These are phyloP conservation scores for Cicer cuneatum DNA, from an alignment of 306 rosid species.

Conservation along the genomic window DNA sequence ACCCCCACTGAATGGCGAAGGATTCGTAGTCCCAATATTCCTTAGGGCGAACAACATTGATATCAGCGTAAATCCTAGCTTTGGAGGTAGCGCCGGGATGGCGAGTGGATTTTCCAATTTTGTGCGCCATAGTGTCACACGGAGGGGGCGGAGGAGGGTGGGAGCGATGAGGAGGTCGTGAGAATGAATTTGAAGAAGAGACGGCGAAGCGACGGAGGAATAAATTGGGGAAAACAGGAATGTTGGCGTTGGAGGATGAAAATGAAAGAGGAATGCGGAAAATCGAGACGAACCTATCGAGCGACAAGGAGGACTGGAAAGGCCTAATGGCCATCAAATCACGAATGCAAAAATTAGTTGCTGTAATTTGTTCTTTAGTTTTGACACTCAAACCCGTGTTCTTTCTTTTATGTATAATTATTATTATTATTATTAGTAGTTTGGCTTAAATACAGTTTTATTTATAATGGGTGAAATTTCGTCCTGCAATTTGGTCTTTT, in stretches of 20 bases:
- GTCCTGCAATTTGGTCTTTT: too few relatives aligned
- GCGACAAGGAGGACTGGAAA: conserved; percentile 48
- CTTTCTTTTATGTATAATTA: neutral
- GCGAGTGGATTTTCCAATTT: conserved; percentile 84
- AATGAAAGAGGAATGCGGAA: conserved; percentile 13
- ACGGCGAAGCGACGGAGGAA: conserved; percentile 54
- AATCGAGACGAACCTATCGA: conserved; percentile 36
- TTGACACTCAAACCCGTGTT: conserved; percentile 34
- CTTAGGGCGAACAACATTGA: conserved; percentile 81
- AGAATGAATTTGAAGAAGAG: conserved; percentile 50
- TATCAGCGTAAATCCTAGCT: conserved; percentile 74
- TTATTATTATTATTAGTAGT: too few relatives aligned
- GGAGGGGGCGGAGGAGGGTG: conserved; percentile 41
- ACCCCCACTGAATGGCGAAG: conserved; percentile 90
- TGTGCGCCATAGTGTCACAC: conserved; percentile 81
- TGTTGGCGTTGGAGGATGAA: neutral
- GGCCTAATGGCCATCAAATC: conserved; percentile 87
- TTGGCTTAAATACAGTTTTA: too few relatives aligned
- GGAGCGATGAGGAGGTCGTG: conserved; percentile 42
- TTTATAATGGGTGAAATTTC: too few relatives aligned
- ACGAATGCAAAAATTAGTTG: conserved; percentile 4
- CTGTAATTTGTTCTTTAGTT: conserved; percentile 7
- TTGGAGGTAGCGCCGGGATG: conserved; percentile 86
- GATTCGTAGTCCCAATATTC: conserved; percentile 46
- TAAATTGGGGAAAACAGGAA: conserved; percentile 13